These are phyloP conservation scores for Knoxia roxburghii DNA, from an alignment of 257 asterid genomes.

Conservation along the genomic window DNA sequence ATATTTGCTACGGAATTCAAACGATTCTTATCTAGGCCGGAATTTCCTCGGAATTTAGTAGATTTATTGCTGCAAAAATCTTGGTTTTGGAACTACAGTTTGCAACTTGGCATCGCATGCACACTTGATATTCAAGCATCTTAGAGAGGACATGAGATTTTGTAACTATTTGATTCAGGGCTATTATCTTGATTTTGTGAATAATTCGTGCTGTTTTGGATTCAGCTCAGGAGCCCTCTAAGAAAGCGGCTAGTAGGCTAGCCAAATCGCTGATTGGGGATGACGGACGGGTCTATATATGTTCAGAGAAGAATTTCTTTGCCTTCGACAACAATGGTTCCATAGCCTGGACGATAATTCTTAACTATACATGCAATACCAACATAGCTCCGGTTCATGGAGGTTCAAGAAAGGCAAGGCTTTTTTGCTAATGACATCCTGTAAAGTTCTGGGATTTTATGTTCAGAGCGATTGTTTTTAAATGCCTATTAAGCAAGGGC, in stretches of 20 bases:
- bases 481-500: neutral
- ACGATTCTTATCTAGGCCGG: neutral
- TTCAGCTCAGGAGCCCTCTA: constrained; percentile 42
- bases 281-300: constrained; percentile 57
- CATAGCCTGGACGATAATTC: constrained; percentile 57
- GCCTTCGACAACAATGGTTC: constrained; percentile 77
- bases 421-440: constrained; percentile 2
- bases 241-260: constrained; percentile 31
- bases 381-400: constrained; percentile 64
- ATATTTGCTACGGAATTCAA: neutral
- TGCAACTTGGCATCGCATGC: no score
- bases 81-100: no score
- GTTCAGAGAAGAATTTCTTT: constrained; percentile 52
- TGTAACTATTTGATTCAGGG: neutral
- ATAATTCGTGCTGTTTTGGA: constrained; percentile 1
- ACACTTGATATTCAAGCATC: neutral
- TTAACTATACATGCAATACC: constrained; percentile 51
- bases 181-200: neutral
- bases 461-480: neutral
- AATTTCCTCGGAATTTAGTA: no score
- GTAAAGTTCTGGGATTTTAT: neutral
- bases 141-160: neutral
- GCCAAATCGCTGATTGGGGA: constrained; percentile 69
- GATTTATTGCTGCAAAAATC: no score
- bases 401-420: constrained; percentile 64